phyloP scores from a whole-genome alignment of 345 rosid genomes.

The Mercurialis annua region DNA sequence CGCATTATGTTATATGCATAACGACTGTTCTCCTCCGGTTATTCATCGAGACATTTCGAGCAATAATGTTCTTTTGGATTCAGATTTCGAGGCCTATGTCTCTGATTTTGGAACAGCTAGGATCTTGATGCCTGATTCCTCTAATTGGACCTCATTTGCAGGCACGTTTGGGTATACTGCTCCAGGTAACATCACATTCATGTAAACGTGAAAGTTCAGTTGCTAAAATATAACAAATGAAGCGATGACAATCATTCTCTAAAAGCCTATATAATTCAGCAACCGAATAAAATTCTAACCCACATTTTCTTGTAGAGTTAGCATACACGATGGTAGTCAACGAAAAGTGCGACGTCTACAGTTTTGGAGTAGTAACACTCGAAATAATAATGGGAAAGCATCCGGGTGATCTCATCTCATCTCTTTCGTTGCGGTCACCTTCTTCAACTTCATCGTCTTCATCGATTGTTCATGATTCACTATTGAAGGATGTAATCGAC shows the following conservation, averaged over 20 bases:
- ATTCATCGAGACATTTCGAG: slow-evolving; percentile 14
- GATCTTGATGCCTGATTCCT: too few species aligned
- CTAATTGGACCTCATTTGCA: too few species aligned
- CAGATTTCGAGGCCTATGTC: slow-evolving; percentile 12
- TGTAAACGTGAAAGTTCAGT: too few species aligned
- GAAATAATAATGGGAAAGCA: slow-evolving; percentile 17
- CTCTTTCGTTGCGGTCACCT: too few species aligned
- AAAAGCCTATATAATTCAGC: too few species aligned
- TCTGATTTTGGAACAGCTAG: slow-evolving; percentile 8
- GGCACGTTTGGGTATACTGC: slow-evolving; percentile 16
- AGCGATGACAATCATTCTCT: too few species aligned
- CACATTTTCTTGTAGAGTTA: too few species aligned
- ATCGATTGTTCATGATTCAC: neutral
- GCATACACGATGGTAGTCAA: too few species aligned
- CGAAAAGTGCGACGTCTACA: slow-evolving; percentile 13
- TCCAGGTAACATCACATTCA: slow-evolving; percentile 12
- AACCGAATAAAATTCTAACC: too few species aligned
- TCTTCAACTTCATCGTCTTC: neutral
- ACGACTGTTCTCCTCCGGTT: slow-evolving; percentile 13
- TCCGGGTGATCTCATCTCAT: slow-evolving; percentile 5
- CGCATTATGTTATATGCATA: slow-evolving; percentile 14
- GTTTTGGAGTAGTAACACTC: slow-evolving; percentile 12
- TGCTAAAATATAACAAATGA: too few species aligned
- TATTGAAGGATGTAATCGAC: slow-evolving; percentile 9
- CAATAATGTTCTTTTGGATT: slow-evolving; percentile 10